Evolutionary conservation across 306 rosid species (phyloP).

Genomic region (Casuarina cunninghamiana): DNA sequence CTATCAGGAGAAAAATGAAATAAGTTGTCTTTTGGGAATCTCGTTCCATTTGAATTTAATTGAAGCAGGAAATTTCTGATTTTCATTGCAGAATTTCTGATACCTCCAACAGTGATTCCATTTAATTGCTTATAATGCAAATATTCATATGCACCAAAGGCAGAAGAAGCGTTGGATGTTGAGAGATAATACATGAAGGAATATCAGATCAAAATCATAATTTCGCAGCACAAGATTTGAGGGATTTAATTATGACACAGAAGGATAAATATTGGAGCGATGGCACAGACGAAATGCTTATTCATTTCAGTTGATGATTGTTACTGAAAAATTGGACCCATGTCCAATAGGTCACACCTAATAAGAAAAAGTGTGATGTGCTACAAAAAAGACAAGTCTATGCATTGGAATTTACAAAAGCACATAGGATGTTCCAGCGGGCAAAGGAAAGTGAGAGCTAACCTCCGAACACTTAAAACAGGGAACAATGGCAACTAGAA

Average conservation of each 20-base stretch:
- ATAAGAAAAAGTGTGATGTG: too few species aligned
- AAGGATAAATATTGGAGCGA: constrained; percentile 10
- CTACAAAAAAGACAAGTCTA: constrained; percentile 1
- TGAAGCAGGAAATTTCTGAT: not conserved
- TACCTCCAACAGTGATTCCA: too few species aligned
- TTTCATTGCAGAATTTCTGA: too few species aligned
- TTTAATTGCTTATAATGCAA: too few species aligned
- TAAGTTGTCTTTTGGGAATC: not conserved
- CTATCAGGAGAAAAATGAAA: not conserved
- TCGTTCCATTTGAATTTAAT: not conserved
- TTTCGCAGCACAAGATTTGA: too few species aligned
- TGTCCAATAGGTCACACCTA: too few species aligned
- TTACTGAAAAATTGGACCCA: too few species aligned
- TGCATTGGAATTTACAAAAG: constrained; percentile 20
- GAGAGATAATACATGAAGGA: not conserved
- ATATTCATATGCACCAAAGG: too few species aligned
- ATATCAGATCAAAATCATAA: not conserved
- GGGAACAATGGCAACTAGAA: constrained; percentile 26
- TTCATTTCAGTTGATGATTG: not conserved
- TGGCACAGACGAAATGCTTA: constrained; percentile 1
- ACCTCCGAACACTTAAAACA: not conserved
- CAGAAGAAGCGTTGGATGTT: not conserved
- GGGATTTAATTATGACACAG: not conserved
- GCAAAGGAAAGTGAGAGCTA: constrained; percentile 15
- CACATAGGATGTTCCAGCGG: not conserved